Evolutionary conservation across 768 basidiomycete genomes (phyloP).

Genomic region (Paxillus ammoniavirescens): DNA sequence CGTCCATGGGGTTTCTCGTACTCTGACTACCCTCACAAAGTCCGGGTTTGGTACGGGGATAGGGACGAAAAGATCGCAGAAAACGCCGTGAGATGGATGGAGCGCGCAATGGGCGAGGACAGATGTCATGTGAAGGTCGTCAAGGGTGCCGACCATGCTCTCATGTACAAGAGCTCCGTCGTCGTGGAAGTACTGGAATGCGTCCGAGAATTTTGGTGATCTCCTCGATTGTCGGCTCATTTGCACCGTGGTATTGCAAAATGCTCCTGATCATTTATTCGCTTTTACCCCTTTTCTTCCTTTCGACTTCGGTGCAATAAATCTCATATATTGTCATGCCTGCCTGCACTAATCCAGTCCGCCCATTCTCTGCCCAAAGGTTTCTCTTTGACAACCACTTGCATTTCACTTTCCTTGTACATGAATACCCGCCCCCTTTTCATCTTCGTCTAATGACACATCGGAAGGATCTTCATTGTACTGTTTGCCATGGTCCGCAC

Average conservation of each 20-base stretch:
- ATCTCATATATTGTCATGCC: neutral
- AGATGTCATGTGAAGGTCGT: constrained; percentile 79
- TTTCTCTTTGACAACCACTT: constrained; percentile 4
- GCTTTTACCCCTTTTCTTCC: constrained; percentile 7
- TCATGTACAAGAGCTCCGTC: constrained; percentile 90
- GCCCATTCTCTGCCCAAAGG: constrained; percentile 6
- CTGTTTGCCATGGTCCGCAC: constrained; percentile 22
- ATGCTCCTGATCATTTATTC: constrained; percentile 16
- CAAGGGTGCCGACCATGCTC: constrained; percentile 84
- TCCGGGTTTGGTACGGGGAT: constrained; percentile 91
- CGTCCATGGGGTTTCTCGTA: constrained; percentile 92
- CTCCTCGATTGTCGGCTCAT: neutral
- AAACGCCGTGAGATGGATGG: constrained; percentile 91
- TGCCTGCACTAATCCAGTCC: constrained; percentile 7
- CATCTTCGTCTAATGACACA: constrained; percentile 13
- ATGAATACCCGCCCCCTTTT: constrained; percentile 2
- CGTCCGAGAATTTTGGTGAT: constrained; percentile 55
- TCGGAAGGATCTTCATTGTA: constrained; percentile 33
- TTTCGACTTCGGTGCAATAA: constrained; percentile 17
- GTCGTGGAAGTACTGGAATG: constrained; percentile 84
- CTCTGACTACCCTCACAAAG: constrained; percentile 67
- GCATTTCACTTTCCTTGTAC: constrained; percentile 21
- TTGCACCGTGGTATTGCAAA: constrained; percentile 6
- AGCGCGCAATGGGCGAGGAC: constrained; percentile 73
- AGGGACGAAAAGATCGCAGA: constrained; percentile 92